Evolutionary conservation across 1,139 yeast species (phyloP).

Genomic region (Yamadazyma conglobata): DNA sequence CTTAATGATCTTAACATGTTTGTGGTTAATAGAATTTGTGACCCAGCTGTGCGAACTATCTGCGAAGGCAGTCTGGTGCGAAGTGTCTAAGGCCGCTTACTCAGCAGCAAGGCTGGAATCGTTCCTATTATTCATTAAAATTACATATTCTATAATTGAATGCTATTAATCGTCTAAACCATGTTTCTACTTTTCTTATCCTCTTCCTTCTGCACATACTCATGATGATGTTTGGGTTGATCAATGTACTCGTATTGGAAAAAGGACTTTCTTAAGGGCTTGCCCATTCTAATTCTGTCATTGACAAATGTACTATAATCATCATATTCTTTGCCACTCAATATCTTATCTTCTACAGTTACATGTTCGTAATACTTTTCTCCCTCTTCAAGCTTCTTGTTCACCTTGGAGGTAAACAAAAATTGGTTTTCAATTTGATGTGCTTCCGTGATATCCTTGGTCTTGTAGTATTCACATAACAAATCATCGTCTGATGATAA

Average conservation of each 20-base stretch:
- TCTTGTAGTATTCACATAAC: conserved; percentile 29
- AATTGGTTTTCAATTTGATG: conserved; percentile 26
- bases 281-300: conserved; percentile 23
- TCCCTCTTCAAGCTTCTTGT: conserved; percentile 5
- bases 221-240: conserved; percentile 15
- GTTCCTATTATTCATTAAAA: too few species aligned
- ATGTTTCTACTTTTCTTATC: background rate
- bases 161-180: too few species aligned
- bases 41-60: too few species aligned
- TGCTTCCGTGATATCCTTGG: conserved; percentile 26
- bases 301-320: conserved; percentile 14
- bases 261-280: conserved; percentile 27
- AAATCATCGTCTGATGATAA: conserved; percentile 25
- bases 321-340: conserved; percentile 9
- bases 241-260: conserved; percentile 29
- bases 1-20: conserved; percentile 5
- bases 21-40: background rate
- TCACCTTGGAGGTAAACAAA: conserved; percentile 15
- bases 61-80: too few species aligned
- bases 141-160: too few species aligned
- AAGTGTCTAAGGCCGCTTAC: too few species aligned
- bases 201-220: conserved; percentile 6
- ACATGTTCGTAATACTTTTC: conserved; percentile 9
- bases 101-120: too few species aligned
- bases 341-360: conserved; percentile 7